Conservation (phyloP, 169 alveolate species). For the Cryptosporidium muris region DNA sequence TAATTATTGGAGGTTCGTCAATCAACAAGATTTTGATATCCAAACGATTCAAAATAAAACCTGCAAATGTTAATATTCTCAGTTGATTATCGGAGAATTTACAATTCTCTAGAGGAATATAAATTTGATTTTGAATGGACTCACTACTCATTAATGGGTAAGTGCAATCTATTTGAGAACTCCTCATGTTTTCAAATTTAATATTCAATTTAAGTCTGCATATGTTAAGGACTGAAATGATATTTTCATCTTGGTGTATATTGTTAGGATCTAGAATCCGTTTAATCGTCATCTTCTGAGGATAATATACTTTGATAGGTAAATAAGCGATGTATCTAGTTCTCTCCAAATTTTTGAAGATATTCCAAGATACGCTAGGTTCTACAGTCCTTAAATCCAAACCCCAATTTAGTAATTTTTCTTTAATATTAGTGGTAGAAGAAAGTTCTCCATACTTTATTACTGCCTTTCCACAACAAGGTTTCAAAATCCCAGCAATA, state of each 20-base stretch:
- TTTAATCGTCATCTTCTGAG: slow-evolving; percentile 13
- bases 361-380: slow-evolving; percentile 19
- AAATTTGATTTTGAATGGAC: no score
- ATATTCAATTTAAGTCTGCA: background rate
- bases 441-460: slow-evolving; percentile 1
- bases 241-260: background rate
- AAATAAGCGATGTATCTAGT: slow-evolving; percentile 25
- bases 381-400: slow-evolving; percentile 13
- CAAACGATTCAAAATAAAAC: slow-evolving; percentile 13
- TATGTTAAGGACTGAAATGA: background rate
- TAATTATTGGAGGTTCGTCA: slow-evolving; percentile 30
- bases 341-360: slow-evolving; percentile 26
- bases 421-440: background rate
- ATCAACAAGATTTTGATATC: slow-evolving; percentile 16
- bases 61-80: slow-evolving; percentile 25
- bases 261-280: slow-evolving; percentile 8
- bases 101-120: background rate
- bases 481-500: slow-evolving; percentile 32
- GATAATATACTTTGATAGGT: slow-evolving; percentile 58
- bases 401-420: background rate
- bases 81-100: slow-evolving; percentile 3
- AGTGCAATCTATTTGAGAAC: background rate
- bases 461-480: background rate
- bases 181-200: background rate
- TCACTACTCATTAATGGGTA: background rate